phyloP scores from a whole-genome alignment of 1,139 yeast species.

The Sugiyamaella pinicola region DNA sequence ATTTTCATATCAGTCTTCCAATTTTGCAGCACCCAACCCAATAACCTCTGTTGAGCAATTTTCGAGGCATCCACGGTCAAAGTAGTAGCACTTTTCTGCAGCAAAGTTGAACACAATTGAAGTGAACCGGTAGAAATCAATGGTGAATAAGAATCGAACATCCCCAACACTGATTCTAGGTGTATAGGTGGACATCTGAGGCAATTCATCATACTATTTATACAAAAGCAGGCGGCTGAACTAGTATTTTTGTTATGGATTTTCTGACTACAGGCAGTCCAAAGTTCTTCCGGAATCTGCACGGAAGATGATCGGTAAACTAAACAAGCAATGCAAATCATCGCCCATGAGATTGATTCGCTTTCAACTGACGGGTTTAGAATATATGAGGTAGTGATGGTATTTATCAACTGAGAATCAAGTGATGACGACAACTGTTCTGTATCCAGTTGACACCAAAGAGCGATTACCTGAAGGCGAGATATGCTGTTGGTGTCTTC shows the following conservation, averaged over 20 bases:
- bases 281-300: slow-evolving; percentile 3
- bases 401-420: background rate
- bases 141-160: slow-evolving; percentile 24
- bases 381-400: slow-evolving; percentile 3
- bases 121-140: slow-evolving; percentile 19
- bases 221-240: slow-evolving; percentile 27
- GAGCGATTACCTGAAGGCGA: slow-evolving; percentile 2
- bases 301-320: slow-evolving; percentile 3
- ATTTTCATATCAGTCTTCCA: slow-evolving; percentile 14
- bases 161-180: slow-evolving; percentile 3
- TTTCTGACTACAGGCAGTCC: slow-evolving; percentile 23
- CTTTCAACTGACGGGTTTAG: slow-evolving; percentile 10
- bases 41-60: slow-evolving; percentile 15
- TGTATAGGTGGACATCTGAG: background rate
- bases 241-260: slow-evolving; percentile 21
- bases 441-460: slow-evolving; percentile 9
- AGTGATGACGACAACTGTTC: background rate
- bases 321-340: slow-evolving; percentile 23
- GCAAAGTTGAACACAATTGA: slow-evolving; percentile 15
- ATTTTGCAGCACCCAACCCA: slow-evolving; percentile 19
- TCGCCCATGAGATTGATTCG: slow-evolving; percentile 24
- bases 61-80: slow-evolving; percentile 10
- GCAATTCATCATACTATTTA: slow-evolving; percentile 10
- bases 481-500: background rate
- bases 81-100: background rate